Evolutionary conservation across 371 early-diverging fungal genomes (phyloP), one percentile per base, ranked within the genome.

Genomic region (Apophysomyces sp.): DNA sequence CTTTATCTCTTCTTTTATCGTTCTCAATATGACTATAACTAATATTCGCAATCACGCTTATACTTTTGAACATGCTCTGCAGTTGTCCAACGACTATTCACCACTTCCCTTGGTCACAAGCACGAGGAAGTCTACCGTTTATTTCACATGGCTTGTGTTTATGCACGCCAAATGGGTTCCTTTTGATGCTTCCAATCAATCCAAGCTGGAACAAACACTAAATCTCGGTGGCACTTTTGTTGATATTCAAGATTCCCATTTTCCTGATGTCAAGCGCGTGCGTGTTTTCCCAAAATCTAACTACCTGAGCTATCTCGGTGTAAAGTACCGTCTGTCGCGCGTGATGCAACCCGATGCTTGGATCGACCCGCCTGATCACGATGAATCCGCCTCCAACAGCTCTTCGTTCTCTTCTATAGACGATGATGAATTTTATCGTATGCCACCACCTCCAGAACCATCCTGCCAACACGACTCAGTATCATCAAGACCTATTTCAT

Each of bases 221-320:
- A 72, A 71, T 54, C 62, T 76, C n/a, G 77, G 77, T 9, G 80
- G 80, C 12, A 79, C 80, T 2, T 79, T 79, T 71, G 80, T 79
- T 15, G 80, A 79, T 54, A 76, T 79, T 52, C 63, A 76, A 59
- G 80, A 79, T 58, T 58, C 63, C 13, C 65, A 76, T 30, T 79
- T 79, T 57, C 80, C 76, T 8, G 69, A 65, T 16, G 80, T 79
- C 8, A 76, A 76, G 56, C 66, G 76, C 56, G 80, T 79, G n/a
- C 72, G 80, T 32, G 76, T 73, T 15, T 79, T 79, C 57, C 80
- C 80, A 41, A 79, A 79, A 53, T 71, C 73, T 6, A 79, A 79
- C 52, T 79, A 79, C 57, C 61, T 79, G 8, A 71, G 71, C 44
- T 79, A 76, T 60, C 67, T 79, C 32, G 80, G 80, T 39, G 77